phyloP scores from a whole-genome alignment of 768 basidiomycete genomes.

The Ramaria rubella region DNA sequence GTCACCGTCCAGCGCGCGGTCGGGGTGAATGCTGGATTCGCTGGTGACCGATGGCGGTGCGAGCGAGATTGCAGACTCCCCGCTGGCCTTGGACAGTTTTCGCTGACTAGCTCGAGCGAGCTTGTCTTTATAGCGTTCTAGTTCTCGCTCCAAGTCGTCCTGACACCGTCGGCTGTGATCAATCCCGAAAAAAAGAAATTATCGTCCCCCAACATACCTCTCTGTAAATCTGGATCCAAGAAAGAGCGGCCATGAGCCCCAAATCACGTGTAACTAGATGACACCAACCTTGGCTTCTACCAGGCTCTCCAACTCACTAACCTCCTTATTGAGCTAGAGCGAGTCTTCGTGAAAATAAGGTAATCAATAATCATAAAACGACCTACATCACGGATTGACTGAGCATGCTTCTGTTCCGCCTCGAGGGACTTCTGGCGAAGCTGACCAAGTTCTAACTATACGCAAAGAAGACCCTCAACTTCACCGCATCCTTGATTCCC shows the following conservation, averaged over 20 bases:
- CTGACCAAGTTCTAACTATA: slow-evolving; percentile 12
- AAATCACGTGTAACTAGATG: not conserved
- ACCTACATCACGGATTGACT: slow-evolving; percentile 61
- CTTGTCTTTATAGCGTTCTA: slow-evolving; percentile 71
- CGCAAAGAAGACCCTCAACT: slow-evolving; percentile 2
- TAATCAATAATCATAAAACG: not conserved
- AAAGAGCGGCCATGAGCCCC: not conserved
- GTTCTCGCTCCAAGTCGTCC: slow-evolving; percentile 84
- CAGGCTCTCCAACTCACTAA: slow-evolving; percentile 84
- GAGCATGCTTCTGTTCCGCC: slow-evolving; percentile 28
- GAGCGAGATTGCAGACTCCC: slow-evolving; percentile 25
- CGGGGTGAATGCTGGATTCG: not conserved
- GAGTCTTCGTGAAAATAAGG: not conserved
- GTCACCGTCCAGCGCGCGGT: slow-evolving; percentile 22
- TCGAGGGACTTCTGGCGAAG: slow-evolving; percentile 17
- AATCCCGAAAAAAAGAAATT: slow-evolving; percentile 4
- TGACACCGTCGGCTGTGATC: slow-evolving; percentile 23
- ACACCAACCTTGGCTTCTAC: slow-evolving; percentile 85
- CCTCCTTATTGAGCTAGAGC: slow-evolving; percentile 78
- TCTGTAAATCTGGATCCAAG: slow-evolving; percentile 61
- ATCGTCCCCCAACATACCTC: slow-evolving; percentile 43
- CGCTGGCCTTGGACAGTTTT: slow-evolving; percentile 46
- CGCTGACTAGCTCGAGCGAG: slow-evolving; percentile 47
- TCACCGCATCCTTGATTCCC: not conserved
- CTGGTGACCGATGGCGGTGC: not conserved